Evolutionary conservation across 495 filamentous ascomycete species (phyloP), one percentile per base, ranked within the genome.

Genomic region (Bryoglossum gracile): DNA sequence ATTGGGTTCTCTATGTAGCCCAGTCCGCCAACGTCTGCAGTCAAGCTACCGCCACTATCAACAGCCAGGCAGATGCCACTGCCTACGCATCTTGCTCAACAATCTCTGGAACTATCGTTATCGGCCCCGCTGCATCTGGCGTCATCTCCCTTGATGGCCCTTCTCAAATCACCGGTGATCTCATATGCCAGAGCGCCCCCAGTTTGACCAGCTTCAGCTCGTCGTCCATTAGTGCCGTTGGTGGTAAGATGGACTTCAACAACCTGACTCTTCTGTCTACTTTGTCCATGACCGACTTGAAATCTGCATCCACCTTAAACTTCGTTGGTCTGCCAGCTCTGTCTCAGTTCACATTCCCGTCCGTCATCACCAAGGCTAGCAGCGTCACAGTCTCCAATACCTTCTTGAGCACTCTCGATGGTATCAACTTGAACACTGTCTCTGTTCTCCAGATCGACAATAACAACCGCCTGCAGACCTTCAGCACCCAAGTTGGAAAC

Each of bases 351-450:
- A 73, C 67, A 13, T 91, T 98, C 69, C 72, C 70, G 30, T 58
- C 65, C 23, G 60, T 65, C 24, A 59, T 91, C 51, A 76, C 71
- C 22, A 61, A 82, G 62, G 87, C 84, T 28, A 62, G 66, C 32
- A 73, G 68, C 35, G 74, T 97, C 42, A 62, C 64, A 26, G 89
- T 99, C 65, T 76, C 79, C 62, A 89, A 97, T 71, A 97, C 94
- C 44, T 74, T 79, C 61, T 76, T 97, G 51, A 72, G 63, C 60
- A 75, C 68, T 51, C 75, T 99, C 28, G 66, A 82, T 52, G 88
- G 87, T 65, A 84, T 99, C 65, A 81, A 86, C 61, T 70, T 96
- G 49, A 56, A 74, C 42, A 72, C 68, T 21, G 73, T 84, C 22
- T 68, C 67, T 16, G 68, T 62, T 35, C 76, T 94, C 63, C 69